A percentile compares a stretch with the other conserved stretches of the same genome.
phyloP scores from a whole-genome alignment of 2,329 filamentous ascomycete species.

The Trichocomaceae sp. region DNA sequence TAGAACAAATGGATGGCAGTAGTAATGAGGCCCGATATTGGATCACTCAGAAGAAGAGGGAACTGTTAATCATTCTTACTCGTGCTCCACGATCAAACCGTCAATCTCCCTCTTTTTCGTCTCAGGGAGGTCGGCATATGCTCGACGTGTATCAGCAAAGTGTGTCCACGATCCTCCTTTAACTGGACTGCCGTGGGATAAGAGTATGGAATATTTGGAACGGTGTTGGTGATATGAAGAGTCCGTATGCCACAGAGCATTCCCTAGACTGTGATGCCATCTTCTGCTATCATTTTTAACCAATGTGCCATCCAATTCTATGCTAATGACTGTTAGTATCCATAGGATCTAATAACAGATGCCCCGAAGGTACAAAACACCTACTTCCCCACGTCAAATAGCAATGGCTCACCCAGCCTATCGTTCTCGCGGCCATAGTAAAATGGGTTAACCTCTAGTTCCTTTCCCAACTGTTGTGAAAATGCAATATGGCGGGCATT shows the following conservation, averaged over 20 bases:
- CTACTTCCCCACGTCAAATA: slow-evolving; percentile 22
- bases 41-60: no score
- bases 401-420: slow-evolving; percentile 18
- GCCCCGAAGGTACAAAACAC: not conserved
- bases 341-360: no score
- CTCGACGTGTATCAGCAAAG: slow-evolving; percentile 19
- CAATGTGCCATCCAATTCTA: slow-evolving; percentile 17
- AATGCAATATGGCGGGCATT: slow-evolving; percentile 21
- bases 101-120: slow-evolving; percentile 15
- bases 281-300: slow-evolving; percentile 17
- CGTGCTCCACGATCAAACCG: slow-evolving; percentile 16
- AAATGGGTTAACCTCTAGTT: slow-evolving; percentile 23
- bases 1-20: no score
- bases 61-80: slow-evolving; percentile 6
- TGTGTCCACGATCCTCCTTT: slow-evolving; percentile 19
- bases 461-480: slow-evolving; percentile 19
- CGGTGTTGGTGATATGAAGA: slow-evolving; percentile 24
- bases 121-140: slow-evolving; percentile 17
- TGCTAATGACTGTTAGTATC: slow-evolving; percentile 5
- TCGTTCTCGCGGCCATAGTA: slow-evolving; percentile 22
- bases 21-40: no score
- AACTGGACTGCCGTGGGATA: slow-evolving; percentile 17
- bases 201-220: slow-evolving; percentile 22
- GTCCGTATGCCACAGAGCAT: slow-evolving; percentile 25
- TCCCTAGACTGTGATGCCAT: slow-evolving; percentile 22